Percentiles rank a stretch among this genome's conserved stretches.
These are phyloP conservation scores for Apiospora malaysiana DNA, from an alignment of 2,329 filamentous ascomycete genomes.

Conservation along the genomic window DNA sequence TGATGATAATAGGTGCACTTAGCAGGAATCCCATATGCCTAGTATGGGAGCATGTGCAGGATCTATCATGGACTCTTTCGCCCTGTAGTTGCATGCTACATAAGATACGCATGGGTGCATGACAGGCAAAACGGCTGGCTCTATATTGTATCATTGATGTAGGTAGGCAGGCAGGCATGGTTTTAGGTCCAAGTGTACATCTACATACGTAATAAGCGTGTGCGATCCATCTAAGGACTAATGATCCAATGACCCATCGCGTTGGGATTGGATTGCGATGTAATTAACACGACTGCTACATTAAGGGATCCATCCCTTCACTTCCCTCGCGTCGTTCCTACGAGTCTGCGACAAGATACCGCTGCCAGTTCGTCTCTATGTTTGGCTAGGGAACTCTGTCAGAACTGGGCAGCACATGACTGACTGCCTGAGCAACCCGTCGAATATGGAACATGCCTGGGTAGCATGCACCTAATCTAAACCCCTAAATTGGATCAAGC, in stretches of 20 bases:
- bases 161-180: too few relatives aligned
- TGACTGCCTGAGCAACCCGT: neutral
- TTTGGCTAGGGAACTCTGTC: neutral
- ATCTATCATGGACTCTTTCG: too few relatives aligned
- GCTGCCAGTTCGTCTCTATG: conserved; percentile 6
- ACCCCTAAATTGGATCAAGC: conserved; percentile 14
- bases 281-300: neutral
- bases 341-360: neutral
- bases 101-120: too few relatives aligned
- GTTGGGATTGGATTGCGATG: neutral
- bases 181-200: neutral
- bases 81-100: too few relatives aligned
- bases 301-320: neutral
- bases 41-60: too few relatives aligned
- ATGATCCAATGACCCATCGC: neutral
- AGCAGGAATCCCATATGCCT: too few relatives aligned
- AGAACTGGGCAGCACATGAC: neutral
- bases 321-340: conserved; percentile 3
- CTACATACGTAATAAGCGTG: neutral
- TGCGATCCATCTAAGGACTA: neutral
- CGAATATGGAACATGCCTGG: conserved; percentile 1
- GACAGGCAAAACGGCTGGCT: too few relatives aligned
- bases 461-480: conserved; percentile 16
- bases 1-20: too few relatives aligned
- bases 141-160: too few relatives aligned